Percentiles rank a stretch among this genome's conserved stretches.
These are phyloP conservation scores for Umbelopsis vinacea DNA, from an alignment of 192 early-diverging fungal genomes.

Conservation along the genomic window DNA sequence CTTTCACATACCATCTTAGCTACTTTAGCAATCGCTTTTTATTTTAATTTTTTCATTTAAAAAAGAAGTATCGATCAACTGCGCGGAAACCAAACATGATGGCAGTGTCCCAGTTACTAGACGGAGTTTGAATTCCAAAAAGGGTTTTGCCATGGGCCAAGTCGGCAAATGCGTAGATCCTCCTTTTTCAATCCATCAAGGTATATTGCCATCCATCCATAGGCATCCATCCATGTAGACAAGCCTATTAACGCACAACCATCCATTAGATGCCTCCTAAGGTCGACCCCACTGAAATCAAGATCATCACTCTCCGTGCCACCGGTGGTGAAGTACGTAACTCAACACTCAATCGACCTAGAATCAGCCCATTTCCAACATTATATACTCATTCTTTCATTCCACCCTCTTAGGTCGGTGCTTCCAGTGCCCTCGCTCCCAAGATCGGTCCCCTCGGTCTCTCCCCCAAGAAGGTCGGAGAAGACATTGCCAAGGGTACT, in stretches of 20 bases:
- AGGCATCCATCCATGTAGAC: slow-evolving; percentile 45
- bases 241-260: slow-evolving; percentile 5
- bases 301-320: slow-evolving; percentile 90
- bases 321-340: slow-evolving; percentile 84
- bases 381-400: background rate
- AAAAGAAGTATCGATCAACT: no score
- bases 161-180: background rate
- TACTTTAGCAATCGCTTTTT: no score
- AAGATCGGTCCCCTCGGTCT: slow-evolving; percentile 99
- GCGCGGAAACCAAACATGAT: no score
- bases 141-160: background rate
- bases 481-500: slow-evolving; percentile 99
- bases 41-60: no score
- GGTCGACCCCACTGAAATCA: slow-evolving; percentile 82
- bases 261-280: slow-evolving; percentile 69
- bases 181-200: slow-evolving; percentile 16
- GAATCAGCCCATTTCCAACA: background rate
- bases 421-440: slow-evolving; percentile 96
- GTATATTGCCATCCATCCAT: slow-evolving; percentile 15
- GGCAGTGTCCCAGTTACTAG: no score
- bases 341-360: background rate
- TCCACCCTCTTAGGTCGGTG: slow-evolving; percentile 70
- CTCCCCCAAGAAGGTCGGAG: slow-evolving; percentile 99
- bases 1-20: no score
- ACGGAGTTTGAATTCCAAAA: slow-evolving; percentile 5